Evolutionary conservation across 2,329 filamentous ascomycete genomes (phyloP).

Genomic region (Colletotrichum truncatum): DNA sequence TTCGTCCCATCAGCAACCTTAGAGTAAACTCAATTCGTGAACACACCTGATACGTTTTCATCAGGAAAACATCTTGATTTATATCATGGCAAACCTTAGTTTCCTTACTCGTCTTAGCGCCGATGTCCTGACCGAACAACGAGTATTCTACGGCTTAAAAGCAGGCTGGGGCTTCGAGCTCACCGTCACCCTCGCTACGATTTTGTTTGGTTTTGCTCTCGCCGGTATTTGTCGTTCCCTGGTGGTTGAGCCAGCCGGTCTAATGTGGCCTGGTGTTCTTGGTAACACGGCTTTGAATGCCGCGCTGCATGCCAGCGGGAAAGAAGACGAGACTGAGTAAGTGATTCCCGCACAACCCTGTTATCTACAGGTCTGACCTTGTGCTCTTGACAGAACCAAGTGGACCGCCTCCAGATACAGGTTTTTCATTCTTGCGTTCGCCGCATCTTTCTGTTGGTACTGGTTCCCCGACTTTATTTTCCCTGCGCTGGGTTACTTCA

Average conservation of each 20-base stretch:
- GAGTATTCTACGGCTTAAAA: slow-evolving; percentile 52
- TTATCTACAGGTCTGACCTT: too few species aligned
- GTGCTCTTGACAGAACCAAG: background rate
- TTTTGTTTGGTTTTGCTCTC: slow-evolving; percentile 57
- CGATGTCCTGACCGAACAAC: slow-evolving; percentile 44
- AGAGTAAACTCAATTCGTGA: fast-evolving
- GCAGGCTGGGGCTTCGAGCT: slow-evolving; percentile 55
- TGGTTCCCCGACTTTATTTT: slow-evolving; percentile 60
- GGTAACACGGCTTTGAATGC: slow-evolving; percentile 57
- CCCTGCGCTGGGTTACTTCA: slow-evolving; percentile 55
- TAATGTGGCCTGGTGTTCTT: slow-evolving; percentile 63
- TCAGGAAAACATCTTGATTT: slow-evolving; percentile 50
- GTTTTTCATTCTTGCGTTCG: slow-evolving; percentile 44
- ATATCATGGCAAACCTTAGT: slow-evolving; percentile 54
- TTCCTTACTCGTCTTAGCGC: slow-evolving; percentile 49
- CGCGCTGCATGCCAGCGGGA: slow-evolving; percentile 49
- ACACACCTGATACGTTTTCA: fast-evolving
- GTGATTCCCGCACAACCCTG: background rate
- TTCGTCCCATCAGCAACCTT: slow-evolving; percentile 8
- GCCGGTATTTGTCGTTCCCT: slow-evolving; percentile 54
- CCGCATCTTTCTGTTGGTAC: slow-evolving; percentile 53
- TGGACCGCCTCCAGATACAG: slow-evolving; percentile 46
- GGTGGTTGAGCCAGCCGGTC: slow-evolving; percentile 54
- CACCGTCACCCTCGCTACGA: slow-evolving; percentile 49
- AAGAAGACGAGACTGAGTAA: slow-evolving; percentile 28